Conservation (phyloP, 1,139 yeast genomes). For the Pichia sp. region DNA sequence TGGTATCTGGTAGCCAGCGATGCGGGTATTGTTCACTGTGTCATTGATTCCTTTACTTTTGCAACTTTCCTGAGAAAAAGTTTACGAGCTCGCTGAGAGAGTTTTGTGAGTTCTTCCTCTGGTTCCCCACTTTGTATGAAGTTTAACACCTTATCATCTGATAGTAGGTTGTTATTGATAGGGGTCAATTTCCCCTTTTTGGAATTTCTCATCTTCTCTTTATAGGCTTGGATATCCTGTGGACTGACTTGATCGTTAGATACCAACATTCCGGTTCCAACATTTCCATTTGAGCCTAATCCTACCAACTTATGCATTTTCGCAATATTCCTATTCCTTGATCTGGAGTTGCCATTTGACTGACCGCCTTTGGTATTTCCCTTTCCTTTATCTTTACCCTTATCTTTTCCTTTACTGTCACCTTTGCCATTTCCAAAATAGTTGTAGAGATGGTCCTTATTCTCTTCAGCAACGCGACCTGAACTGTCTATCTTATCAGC, state of each 20-base stretch:
- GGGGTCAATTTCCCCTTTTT: too few relatives aligned
- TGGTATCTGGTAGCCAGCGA: too few relatives aligned
- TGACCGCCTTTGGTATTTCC: neutral
- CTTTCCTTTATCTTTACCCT: neutral
- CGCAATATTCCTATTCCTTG: too few relatives aligned
- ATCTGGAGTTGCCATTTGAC: neutral
- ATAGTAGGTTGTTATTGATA: neutral
- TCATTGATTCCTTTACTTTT: neutral
- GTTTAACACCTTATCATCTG: neutral
- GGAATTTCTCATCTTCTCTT: neutral
- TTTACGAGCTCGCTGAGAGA: slow-evolving; percentile 1
- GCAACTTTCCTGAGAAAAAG: slow-evolving; percentile 4
- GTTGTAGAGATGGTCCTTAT: too few relatives aligned
- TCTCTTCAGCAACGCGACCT: too few relatives aligned
- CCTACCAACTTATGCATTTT: neutral
- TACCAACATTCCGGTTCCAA: too few relatives aligned
- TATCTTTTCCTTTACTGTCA: neutral
- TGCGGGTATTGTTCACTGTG: too few relatives aligned
- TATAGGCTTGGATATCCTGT: too few relatives aligned
- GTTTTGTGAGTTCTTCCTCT: neutral
- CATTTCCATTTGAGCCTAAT: neutral
- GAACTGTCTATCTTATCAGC: slow-evolving; percentile 1
- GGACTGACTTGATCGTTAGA: too few relatives aligned
- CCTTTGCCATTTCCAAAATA: neutral
- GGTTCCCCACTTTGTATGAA: slow-evolving; percentile 7